Percentiles rank a stretch among this genome's conserved stretches.
Evolutionary conservation across 2,329 filamentous ascomycete genomes (phyloP).

Genomic region (Colletotrichum liaoningense): DNA sequence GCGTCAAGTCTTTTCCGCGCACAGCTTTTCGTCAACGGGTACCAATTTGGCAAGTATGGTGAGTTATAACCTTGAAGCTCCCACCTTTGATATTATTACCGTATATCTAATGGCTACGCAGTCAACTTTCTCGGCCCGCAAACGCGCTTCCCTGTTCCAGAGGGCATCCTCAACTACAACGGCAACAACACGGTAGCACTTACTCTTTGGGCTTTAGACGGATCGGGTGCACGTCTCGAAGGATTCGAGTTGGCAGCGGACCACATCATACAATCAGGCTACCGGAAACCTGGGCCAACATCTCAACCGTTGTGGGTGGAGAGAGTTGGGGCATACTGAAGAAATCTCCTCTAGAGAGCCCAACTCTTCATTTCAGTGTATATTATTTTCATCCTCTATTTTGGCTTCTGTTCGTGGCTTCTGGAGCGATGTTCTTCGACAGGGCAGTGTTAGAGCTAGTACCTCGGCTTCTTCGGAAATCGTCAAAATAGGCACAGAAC

Average conservation of each 20-base stretch:
- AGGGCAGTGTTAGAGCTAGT: not conserved
- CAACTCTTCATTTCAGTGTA: not conserved
- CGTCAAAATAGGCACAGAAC: not conserved
- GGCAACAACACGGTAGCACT: constrained; percentile 74
- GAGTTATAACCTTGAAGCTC: constrained; percentile 45
- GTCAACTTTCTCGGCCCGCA: constrained; percentile 76
- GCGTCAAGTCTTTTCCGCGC: constrained; percentile 58
- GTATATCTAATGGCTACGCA: not conserved
- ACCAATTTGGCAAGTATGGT: constrained; percentile 68
- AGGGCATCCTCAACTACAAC: constrained; percentile 74
- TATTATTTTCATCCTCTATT: not conserved
- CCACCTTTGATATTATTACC: not conserved
- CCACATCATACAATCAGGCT: constrained; percentile 45
- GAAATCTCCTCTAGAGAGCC: not conserved
- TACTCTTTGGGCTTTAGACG: constrained; percentile 71
- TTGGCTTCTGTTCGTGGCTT: not conserved
- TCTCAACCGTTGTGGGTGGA: constrained; percentile 53
- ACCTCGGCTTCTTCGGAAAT: not conserved
- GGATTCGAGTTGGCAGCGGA: constrained; percentile 50
- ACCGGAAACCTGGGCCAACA: constrained; percentile 39
- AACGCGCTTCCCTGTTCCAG: constrained; percentile 73
- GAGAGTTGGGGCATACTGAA: constrained; percentile 58
- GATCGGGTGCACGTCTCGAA: constrained; percentile 55
- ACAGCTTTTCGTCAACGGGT: constrained; percentile 77
- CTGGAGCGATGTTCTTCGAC: not conserved